Evolutionary conservation across 192 early-diverging fungal genomes (phyloP).

Genomic region (Pecoramyces ruminantium): DNA sequence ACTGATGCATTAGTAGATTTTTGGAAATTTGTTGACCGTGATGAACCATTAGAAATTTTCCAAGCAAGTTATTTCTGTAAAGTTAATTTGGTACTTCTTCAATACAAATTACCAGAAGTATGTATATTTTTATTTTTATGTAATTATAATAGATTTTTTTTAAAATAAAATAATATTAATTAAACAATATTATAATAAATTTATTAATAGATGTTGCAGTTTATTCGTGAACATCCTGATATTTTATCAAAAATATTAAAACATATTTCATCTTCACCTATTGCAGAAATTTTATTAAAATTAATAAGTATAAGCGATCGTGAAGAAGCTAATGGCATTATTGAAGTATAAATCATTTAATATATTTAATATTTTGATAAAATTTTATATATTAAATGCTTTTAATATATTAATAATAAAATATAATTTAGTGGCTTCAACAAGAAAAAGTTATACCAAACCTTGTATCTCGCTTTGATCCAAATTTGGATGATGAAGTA

Average conservation of each 20-base stretch:
- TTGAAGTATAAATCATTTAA: constrained; percentile 37
- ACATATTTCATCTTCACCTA: constrained; percentile 73
- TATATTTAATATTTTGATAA: neutral
- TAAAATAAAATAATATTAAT: no score
- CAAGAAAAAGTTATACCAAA: constrained; percentile 55
- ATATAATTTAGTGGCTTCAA: constrained; percentile 63
- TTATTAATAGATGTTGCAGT: constrained; percentile 72
- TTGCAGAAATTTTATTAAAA: constrained; percentile 82
- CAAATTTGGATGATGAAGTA: constrained; percentile 63
- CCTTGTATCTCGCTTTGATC: constrained; percentile 65
- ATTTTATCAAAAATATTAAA: constrained; percentile 58
- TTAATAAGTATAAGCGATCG: constrained; percentile 84
- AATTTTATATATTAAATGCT: neutral
- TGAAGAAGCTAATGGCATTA: constrained; percentile 65
- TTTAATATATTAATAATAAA: constrained; percentile 4
- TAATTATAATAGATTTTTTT: no score
- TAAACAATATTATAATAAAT: neutral
- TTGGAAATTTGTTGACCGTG: constrained; percentile 70
- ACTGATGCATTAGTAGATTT: constrained; percentile 58
- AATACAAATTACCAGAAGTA: constrained; percentile 77
- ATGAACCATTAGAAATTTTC: constrained; percentile 51
- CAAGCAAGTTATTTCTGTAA: constrained; percentile 85
- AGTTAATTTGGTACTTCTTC: constrained; percentile 69
- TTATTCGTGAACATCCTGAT: constrained; percentile 59
- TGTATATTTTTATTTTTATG: no score